A percentile compares a stretch with the other conserved stretches of the same genome.
Conservation (phyloP, 768 basidiomycete genomes). For the Boletellus ananiceps region DNA sequence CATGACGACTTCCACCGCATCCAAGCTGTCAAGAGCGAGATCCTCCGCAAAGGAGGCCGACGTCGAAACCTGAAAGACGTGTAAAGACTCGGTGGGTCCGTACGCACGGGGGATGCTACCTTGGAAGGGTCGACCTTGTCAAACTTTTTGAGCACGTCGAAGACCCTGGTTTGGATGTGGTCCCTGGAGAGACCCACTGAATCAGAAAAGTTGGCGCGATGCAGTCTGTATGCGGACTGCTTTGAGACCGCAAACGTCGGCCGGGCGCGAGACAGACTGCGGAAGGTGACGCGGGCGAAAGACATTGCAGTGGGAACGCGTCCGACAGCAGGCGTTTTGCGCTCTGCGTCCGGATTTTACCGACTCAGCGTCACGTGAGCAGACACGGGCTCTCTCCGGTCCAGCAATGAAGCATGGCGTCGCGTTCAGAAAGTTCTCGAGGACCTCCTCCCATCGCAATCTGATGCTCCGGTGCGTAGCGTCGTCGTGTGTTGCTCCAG, state of each 20-base stretch:
- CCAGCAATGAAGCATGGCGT: slow-evolving; percentile 86
- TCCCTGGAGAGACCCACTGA: slow-evolving; percentile 22
- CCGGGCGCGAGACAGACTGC: slow-evolving; percentile 25
- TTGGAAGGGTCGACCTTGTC: slow-evolving; percentile 28
- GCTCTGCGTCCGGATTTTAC: slow-evolving; percentile 23
- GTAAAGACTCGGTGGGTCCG: slow-evolving; percentile 21
- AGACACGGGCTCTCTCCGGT: background rate
- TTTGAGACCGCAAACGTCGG: slow-evolving; percentile 30
- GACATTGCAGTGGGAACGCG: slow-evolving; percentile 32
- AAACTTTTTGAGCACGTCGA: slow-evolving; percentile 29
- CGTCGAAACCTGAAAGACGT: slow-evolving; percentile 51
- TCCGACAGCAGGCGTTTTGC: slow-evolving; percentile 1
- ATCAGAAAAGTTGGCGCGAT: slow-evolving; percentile 30
- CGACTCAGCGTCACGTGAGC: slow-evolving; percentile 12
- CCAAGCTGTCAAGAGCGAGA: slow-evolving; percentile 81
- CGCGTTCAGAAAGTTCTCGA: slow-evolving; percentile 87
- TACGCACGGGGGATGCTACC: slow-evolving; percentile 12
- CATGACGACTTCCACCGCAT: slow-evolving; percentile 98
- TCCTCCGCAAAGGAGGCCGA: slow-evolving; percentile 49
- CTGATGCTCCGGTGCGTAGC: slow-evolving; percentile 79
- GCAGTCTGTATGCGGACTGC: slow-evolving; percentile 25
- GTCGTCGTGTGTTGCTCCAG: background rate
- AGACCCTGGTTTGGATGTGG: slow-evolving; percentile 22
- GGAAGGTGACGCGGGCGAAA: slow-evolving; percentile 31
- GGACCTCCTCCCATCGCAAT: slow-evolving; percentile 88